Conservation (phyloP, 306 rosid species). For the Mimosa bimucronata region DNA sequence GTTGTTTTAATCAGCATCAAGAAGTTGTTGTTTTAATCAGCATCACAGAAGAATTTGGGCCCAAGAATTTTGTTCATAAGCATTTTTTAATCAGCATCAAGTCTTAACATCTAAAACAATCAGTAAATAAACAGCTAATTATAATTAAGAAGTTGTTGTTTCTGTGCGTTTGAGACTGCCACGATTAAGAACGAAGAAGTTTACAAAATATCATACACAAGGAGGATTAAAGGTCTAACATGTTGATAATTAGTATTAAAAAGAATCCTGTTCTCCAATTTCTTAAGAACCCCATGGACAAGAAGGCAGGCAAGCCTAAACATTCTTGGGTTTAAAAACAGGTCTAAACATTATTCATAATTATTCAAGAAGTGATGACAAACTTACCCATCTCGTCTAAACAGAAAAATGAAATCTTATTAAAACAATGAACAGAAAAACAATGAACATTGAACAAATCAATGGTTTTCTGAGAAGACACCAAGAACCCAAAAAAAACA, state of each 20-base stretch:
- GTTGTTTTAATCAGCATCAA: no score
- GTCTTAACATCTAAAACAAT: not conserved
- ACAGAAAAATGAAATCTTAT: no score
- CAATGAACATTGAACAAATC: no score
- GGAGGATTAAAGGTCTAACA: not conserved
- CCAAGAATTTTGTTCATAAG: no score
- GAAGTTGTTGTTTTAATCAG: no score
- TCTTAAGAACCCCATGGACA: not conserved
- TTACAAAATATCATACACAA: not conserved
- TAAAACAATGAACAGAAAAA: no score
- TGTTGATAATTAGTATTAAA: not conserved
- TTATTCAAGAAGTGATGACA: not conserved
- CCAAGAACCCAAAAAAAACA: no score
- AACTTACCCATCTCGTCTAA: conserved; percentile 87
- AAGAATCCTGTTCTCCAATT: not conserved
- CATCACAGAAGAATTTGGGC: no score
- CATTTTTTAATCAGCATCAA: not conserved
- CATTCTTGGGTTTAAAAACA: not conserved
- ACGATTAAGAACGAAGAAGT: not conserved
- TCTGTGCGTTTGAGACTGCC: not conserved
- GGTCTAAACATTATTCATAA: not conserved
- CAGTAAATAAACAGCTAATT: not conserved
- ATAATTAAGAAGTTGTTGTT: not conserved
- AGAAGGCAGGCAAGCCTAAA: not conserved
- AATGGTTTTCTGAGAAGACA: no score